Evolutionary conservation across 2,329 filamentous ascomycete species (phyloP).

Genomic region (Alternaria burnsii): DNA sequence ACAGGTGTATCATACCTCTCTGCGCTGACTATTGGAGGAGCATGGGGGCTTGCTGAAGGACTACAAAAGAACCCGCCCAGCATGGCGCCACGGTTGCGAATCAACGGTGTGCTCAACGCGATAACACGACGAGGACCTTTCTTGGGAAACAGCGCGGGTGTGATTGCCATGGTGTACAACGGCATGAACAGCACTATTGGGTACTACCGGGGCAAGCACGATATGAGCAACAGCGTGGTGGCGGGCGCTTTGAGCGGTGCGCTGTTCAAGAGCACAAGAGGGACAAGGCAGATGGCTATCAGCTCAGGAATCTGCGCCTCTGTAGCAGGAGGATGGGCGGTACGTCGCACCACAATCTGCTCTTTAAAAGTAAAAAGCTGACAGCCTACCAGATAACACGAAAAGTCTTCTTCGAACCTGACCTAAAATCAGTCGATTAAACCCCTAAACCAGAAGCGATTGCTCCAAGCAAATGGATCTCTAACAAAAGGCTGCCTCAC

Average conservation of each 20-base stretch:
- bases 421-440: constrained; percentile 14
- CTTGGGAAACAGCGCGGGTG: constrained; percentile 93
- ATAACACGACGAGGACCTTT: constrained; percentile 93
- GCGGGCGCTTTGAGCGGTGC: constrained; percentile 90
- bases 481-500: neutral
- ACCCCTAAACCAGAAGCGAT: neutral
- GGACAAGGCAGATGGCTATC: constrained; percentile 90
- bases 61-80: constrained; percentile 74
- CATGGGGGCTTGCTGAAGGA: constrained; percentile 92
- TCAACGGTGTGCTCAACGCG: constrained; percentile 95
- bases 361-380: neutral
- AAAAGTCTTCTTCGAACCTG: constrained; percentile 40
- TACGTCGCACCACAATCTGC: constrained; percentile 51
- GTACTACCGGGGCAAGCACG: constrained; percentile 57
- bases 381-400: constrained; percentile 30
- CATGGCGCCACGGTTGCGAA: constrained; percentile 85
- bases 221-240: constrained; percentile 84
- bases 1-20: constrained; percentile 92
- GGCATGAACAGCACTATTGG: constrained; percentile 61
- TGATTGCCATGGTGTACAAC: constrained; percentile 96
- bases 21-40: constrained; percentile 85
- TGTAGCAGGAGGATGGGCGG: constrained; percentile 87
- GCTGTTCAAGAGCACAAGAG: constrained; percentile 95
- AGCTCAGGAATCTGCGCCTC: constrained; percentile 88
- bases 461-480: neutral